Base-by-base conservation (phyloP, 805 yeast species). In the Candida sphagnicola region DNA sequence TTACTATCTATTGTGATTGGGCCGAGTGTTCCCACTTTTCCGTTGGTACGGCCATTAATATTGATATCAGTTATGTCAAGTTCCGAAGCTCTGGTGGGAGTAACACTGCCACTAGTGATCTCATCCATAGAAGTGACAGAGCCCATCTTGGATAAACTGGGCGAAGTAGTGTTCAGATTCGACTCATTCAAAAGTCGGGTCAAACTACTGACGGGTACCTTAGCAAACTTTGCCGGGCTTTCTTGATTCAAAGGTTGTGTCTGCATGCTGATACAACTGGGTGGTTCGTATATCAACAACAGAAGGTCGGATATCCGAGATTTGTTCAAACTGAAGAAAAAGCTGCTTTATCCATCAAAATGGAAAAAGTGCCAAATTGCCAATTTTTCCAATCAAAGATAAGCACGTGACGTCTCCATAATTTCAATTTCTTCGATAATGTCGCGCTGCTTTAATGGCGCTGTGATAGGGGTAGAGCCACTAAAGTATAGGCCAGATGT, bases 121-220 rank as follows among this genome's bases (percentile, higher is more conserved):
- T 12, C 23, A 10, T 19, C 35, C 31, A 41, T 33, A 11, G 54
- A 46, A 11, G 46, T 26, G 29, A 28, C 37, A 25, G 52, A 48
- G 14, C 40, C 40, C 8, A 41, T 39, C 30, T 36, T 42, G 10
- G 35, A 33, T 23, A 19, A 12, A 6, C 28, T n/a, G 5, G 35
- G 35, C 5, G 34, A 45, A 14, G 53, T 13, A 39, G 51, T 35
- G 41, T 42, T 31, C 14, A 54, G 47, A 43, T 53, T 54, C 24
- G 63, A 59, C 37, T 63, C 69, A 40, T 61, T 60, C 43, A 65
- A 51, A 13, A 65, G 59, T 37, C 65, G 49, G n/a, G 70, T 65
- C 46, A 65, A 56, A 15, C 69, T 59, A 38, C 62, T 54, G 30
- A 64, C 53, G 23, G 68, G 65, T 11, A 33, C 24, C 45, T 53